Evolutionary conservation across 176 grass and related monocot genomes (phyloP), one percentile per base, ranked within the genome.

Genomic region (Aegilops umbellulata): DNA sequence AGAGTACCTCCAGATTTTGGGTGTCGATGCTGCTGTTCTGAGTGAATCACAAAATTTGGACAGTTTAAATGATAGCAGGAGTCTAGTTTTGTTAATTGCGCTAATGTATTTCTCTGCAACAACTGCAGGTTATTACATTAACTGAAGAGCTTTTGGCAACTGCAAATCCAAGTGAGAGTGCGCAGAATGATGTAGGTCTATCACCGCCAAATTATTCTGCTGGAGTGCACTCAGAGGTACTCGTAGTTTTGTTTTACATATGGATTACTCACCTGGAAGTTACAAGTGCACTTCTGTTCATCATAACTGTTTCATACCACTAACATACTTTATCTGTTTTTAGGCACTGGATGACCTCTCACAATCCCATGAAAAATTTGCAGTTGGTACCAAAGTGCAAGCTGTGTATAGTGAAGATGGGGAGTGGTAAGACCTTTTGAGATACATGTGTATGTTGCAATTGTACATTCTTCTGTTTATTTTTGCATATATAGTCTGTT

Each of bases 351-450:
- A 72, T 42, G 84, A 86, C 36, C 53, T 87, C 66, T 77, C 74
- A 27, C 76, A 81, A 25, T 87, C 87, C 57, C 72, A 96, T 81
- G 69, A 74, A 29, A 88, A 42, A 29, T 92, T 96, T 76, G 78
- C 80, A 9, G 32, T 92, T 79, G 94, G 94, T 57, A 89, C 76
- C 74, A 97, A 90, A 90, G 92, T 97, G 49, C 91, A 97, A 89
- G 89, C 94, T 67, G 90, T 97, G 75, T 97, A 78, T 86, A 97
- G 94, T 79, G 88, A 97, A 77, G 94, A 97, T 83, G 92, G 92
- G 27, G 92, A 97, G 42, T 97, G 94, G 94, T 97, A 71, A 74
- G 83, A 79, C 34, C 22, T 80, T 74, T 66, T 91, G 83, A 77
- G 78, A 23, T 25, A 35, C 24, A 16, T 86, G 62, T 65, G 22